Conservation (phyloP, 2,329 filamentous ascomycete genomes). For the Epichloe glyceriae region DNA sequence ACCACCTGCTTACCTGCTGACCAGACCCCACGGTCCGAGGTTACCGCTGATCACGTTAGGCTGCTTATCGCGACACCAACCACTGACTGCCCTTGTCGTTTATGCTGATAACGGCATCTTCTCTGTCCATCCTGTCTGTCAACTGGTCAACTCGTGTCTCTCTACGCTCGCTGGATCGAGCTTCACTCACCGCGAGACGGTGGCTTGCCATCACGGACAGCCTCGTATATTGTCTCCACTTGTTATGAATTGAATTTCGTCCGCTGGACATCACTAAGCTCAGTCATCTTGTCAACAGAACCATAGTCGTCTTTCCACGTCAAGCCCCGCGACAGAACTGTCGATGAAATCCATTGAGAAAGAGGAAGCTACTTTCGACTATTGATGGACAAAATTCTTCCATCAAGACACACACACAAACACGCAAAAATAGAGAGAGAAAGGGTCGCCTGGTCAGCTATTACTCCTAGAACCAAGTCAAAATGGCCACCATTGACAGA, state of each 20-base stretch:
- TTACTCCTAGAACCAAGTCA: background rate
- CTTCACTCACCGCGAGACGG: background rate
- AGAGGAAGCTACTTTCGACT: background rate
- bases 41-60: conserved; percentile 8
- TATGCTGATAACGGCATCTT: background rate
- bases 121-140: background rate
- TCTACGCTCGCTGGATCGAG: conserved; percentile 4
- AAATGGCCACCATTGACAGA: background rate
- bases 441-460: background rate
- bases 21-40: conserved; percentile 6
- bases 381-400: background rate
- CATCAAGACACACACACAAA: background rate
- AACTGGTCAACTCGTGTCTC: background rate
- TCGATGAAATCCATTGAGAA: background rate
- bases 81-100: background rate
- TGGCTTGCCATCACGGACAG: conserved; percentile 1
- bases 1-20: conserved; percentile 5
- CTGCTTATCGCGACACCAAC: conserved; percentile 4
- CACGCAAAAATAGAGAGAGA: background rate
- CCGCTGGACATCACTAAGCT: background rate
- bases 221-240: background rate
- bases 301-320: background rate
- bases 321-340: background rate
- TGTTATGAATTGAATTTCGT: background rate
- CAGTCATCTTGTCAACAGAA: background rate